Percentiles rank a stretch among this genome's conserved stretches.
phyloP scores from a whole-genome alignment of 352 stramenopile genomes.

The Globisporangium cylindrosporum region DNA sequence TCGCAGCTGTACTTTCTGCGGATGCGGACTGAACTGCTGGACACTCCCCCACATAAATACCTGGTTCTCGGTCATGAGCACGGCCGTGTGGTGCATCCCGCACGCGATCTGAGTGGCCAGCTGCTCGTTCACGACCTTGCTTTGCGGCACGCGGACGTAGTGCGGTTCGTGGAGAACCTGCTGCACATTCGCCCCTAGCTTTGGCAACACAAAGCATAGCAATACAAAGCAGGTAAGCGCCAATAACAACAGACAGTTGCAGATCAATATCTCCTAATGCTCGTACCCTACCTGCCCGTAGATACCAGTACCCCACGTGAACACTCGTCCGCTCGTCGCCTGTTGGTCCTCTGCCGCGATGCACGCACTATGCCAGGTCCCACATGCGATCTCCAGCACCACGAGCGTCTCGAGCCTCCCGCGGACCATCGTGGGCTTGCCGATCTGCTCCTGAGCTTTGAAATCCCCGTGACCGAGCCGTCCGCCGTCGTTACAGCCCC shows the following conservation, averaged over 20 bases:
- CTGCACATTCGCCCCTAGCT: conserved; percentile 46
- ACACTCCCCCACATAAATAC: conserved; percentile 73
- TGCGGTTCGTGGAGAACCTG: conserved; percentile 49
- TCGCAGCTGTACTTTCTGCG: conserved; percentile 31
- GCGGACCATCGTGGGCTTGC: conserved; percentile 31
- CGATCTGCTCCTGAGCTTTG: conserved; percentile 11
- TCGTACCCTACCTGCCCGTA: conserved; percentile 45
- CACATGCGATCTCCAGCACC: conserved; percentile 60
- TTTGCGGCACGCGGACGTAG: conserved; percentile 30
- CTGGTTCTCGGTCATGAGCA: conserved; percentile 43
- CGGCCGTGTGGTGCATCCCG: conserved; percentile 65
- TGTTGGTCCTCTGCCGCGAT: conserved; percentile 29
- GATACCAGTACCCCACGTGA: conserved; percentile 70
- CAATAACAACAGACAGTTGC: background rate
- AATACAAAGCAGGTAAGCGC: background rate
- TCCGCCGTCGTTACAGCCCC: conserved; percentile 91
- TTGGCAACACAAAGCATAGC: background rate
- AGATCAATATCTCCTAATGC: background rate
- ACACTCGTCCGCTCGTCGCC: conserved; percentile 33
- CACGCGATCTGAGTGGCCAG: conserved; percentile 43
- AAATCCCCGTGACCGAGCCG: conserved; percentile 37
- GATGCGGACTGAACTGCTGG: conserved; percentile 38
- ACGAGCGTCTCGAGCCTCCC: conserved; percentile 32
- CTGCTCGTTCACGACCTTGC: conserved; percentile 38
- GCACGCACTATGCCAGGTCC: conserved; percentile 71